These are phyloP conservation scores for Crucihimalaya himalaica DNA, from an alignment of 345 rosid species.

Conservation along the genomic window DNA sequence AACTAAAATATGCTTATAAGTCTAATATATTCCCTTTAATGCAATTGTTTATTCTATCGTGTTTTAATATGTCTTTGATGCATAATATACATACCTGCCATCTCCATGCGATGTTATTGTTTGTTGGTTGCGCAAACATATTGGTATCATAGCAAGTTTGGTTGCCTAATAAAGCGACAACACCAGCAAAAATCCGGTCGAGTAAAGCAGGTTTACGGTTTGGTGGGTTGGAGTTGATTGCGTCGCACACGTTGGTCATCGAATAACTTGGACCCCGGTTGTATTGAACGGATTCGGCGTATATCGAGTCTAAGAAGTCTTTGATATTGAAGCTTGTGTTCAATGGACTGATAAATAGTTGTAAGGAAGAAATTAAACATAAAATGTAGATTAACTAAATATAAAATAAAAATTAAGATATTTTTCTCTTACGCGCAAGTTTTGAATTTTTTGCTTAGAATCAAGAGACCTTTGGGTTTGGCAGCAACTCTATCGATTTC, in stretches of 20 bases:
- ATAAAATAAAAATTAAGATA: not conserved
- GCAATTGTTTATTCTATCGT: not conserved
- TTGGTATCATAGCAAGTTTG: conserved; percentile 33
- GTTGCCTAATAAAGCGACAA: conserved; percentile 25
- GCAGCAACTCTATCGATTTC: conserved; percentile 59
- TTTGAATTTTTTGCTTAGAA: conserved; percentile 60
- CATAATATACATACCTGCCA: conserved; percentile 45
- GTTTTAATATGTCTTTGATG: not conserved
- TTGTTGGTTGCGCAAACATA: conserved; percentile 14
- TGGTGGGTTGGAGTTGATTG: conserved; percentile 37
- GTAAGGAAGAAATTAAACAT: not conserved
- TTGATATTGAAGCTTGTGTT: conserved; percentile 34
- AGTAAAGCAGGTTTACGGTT: conserved; percentile 34
- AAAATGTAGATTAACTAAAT: not conserved
- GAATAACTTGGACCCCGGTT: conserved; percentile 35
- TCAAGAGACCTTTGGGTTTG: conserved; percentile 46
- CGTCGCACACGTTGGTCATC: conserved; percentile 45
- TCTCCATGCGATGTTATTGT: conserved; percentile 39
- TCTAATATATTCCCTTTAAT: not conserved
- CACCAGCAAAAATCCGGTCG: conserved; percentile 43
- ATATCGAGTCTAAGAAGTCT: conserved; percentile 23
- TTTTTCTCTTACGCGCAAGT: conserved; percentile 50
- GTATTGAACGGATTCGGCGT: conserved; percentile 49
- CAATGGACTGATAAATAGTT: conserved; percentile 31
- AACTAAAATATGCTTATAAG: not conserved